These are phyloP conservation scores for Corynespora cassiicola DNA, from an alignment of 2,329 filamentous ascomycete species.

Conservation along the genomic window DNA sequence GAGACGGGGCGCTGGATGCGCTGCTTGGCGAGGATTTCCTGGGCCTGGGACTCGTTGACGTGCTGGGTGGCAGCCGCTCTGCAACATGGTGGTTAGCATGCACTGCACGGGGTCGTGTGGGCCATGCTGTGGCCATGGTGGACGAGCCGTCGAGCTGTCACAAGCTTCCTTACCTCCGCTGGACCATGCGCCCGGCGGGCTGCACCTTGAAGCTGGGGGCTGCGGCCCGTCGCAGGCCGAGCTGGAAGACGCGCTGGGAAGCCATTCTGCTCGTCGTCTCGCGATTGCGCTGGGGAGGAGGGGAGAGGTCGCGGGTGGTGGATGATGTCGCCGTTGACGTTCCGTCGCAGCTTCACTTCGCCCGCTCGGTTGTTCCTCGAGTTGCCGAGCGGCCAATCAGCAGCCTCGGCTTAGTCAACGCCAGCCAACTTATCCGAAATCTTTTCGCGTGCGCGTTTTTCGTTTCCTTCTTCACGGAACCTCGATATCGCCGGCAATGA, in stretches of 20 bases:
- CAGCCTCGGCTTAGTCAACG: slow-evolving; percentile 33
- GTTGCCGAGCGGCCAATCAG: slow-evolving; percentile 37
- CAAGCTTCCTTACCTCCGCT: slow-evolving; percentile 54
- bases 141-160: slow-evolving; percentile 26
- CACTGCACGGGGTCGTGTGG: slow-evolving; percentile 4
- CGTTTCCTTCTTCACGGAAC: slow-evolving; percentile 39
- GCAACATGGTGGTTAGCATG: slow-evolving; percentile 14
- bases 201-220: slow-evolving; percentile 51
- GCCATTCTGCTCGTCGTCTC: slow-evolving; percentile 38
- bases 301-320: slow-evolving; percentile 30
- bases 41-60: slow-evolving; percentile 60
- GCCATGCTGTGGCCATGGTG: slow-evolving; percentile 5
- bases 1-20: slow-evolving; percentile 81
- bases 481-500: slow-evolving; percentile 48
- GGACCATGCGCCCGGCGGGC: slow-evolving; percentile 48
- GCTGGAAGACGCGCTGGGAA: slow-evolving; percentile 54
- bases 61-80: slow-evolving; percentile 63
- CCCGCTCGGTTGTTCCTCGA: slow-evolving; percentile 31
- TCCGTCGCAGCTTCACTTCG: slow-evolving; percentile 20
- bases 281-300: slow-evolving; percentile 26
- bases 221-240: slow-evolving; percentile 50
- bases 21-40: slow-evolving; percentile 78
- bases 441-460: slow-evolving; percentile 31
- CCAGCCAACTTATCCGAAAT: slow-evolving; percentile 30
- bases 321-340: slow-evolving; percentile 36